Percentiles rank a stretch among this genome's conserved stretches.
These are phyloP conservation scores for Rhypophila decipiens DNA, from an alignment of 495 filamentous ascomycete species.

Conservation along the genomic window DNA sequence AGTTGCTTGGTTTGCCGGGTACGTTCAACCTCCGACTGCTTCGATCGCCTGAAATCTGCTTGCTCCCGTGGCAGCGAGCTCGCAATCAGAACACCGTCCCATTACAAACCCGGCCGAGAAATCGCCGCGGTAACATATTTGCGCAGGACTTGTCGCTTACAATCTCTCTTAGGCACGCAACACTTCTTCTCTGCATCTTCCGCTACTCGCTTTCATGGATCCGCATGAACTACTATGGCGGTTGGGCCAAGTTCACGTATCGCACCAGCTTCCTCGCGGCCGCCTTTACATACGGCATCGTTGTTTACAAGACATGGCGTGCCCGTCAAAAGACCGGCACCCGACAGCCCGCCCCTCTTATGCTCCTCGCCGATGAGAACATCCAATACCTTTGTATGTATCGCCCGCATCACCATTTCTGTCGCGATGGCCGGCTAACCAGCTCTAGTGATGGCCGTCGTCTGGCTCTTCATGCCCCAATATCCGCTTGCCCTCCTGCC, in stretches of 20 bases:
- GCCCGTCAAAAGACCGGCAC: slow-evolving; percentile 65
- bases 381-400: slow-evolving; percentile 90
- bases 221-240: slow-evolving; percentile 70
- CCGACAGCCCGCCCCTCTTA: slow-evolving; percentile 48
- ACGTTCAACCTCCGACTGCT: no score
- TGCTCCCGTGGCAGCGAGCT: no score
- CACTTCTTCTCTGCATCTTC: slow-evolving; percentile 71
- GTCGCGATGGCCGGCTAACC: not conserved
- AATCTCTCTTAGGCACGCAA: slow-evolving; percentile 77
- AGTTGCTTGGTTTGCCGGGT: slow-evolving; percentile 86
- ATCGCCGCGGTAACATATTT: no score
- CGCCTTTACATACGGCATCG: slow-evolving; percentile 90
- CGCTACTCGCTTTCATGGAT: slow-evolving; percentile 79
- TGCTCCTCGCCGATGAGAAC: slow-evolving; percentile 81
- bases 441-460: slow-evolving; percentile 74
- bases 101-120: no score
- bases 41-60: no score
- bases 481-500: slow-evolving; percentile 85
- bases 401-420: not conserved
- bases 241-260: slow-evolving; percentile 73
- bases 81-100: no score
- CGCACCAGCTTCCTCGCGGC: slow-evolving; percentile 84
- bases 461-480: slow-evolving; percentile 91
- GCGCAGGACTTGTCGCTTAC: no score
- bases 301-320: slow-evolving; percentile 97